These are phyloP conservation scores for Eucalyptus paniculata DNA, from an alignment of 345 rosid genomes.

Conservation along the genomic window DNA sequence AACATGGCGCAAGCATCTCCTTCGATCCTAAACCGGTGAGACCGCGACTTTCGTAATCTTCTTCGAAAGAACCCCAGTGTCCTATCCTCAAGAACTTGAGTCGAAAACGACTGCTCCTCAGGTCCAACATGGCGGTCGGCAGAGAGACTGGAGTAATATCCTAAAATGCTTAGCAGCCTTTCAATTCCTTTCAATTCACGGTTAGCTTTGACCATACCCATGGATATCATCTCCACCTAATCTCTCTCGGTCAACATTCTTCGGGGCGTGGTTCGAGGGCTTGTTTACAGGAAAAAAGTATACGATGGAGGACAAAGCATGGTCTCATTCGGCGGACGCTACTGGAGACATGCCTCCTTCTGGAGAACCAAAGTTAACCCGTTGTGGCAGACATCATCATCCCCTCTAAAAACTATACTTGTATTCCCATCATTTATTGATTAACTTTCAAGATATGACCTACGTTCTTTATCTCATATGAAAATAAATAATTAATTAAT, in stretches of 20 bases:
- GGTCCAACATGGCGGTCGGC: neutral
- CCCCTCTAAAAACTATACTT: neutral
- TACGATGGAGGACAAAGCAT: neutral
- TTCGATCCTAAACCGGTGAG: neutral
- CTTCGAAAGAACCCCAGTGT: neutral
- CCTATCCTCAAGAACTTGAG: neutral
- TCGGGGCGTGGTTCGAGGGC: neutral
- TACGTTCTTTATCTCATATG: fast-evolving
- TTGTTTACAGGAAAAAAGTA: neutral
- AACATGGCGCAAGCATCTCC: neutral
- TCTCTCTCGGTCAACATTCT: neutral
- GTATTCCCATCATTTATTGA: neutral
- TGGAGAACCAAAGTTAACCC: neutral
- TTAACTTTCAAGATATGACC: neutral
- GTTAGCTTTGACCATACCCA: neutral
- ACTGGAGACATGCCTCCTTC: neutral
- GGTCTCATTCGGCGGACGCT: neutral
- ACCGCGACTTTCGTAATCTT: neutral
- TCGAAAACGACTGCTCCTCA: neutral
- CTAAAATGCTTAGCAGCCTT: neutral
- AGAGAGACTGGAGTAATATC: neutral
- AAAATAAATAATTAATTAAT: neutral
- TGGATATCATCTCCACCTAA: neutral
- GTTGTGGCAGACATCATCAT: neutral
- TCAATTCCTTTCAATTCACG: neutral